Evolutionary conservation across 176 grass and related monocot genomes (phyloP), one percentile per base, ranked within the genome.

Genomic region (Ensete ventricosum): DNA sequence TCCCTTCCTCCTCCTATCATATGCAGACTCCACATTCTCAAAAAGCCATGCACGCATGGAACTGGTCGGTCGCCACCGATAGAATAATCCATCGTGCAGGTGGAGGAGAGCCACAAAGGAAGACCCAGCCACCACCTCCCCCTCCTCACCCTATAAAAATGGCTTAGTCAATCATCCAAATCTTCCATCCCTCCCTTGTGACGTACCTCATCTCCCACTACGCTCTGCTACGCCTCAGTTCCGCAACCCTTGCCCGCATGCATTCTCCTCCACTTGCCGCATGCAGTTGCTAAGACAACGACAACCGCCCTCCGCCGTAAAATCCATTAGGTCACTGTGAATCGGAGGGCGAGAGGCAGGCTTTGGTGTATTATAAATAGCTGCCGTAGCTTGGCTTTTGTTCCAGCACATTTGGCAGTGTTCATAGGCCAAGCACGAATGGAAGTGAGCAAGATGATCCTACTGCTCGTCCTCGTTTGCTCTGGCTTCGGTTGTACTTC

Each of bases 81-180:
- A 64, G 29, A 76, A 76, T 76, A 64, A 64, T 64, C 43, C 74
- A 76, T 8, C n/a, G 19, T 76, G 74, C 74, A 64, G 77, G 69
- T 66, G 69, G 71, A 75, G 88, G 78, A 72, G 57, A 83, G 84
- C 67, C 88, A 90, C 84, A 82, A 77, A 90, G 50, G 75, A 77
- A 64, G 75, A 25, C 82, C 14, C 53, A 79, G 81, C 84, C 88
- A 90, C 88, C 87, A 90, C 75, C 27, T 4, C 74, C 72, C 21
- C 72, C 24, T 67, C 24, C 27, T 9, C 16, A n/a, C 13, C 16
- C 16, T 43, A 48, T 67, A 69, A 20, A 50, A 71, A 22, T 51
- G 9, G 10, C 6, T 5, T 29, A 9, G 13, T 7, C 27, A 48
- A 16, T 20, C 13, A 8, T 69, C 48, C 27, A 71, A 62, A 72